Conservation (phyloP, 108 stramenopile species). For the Cyclotella atomus region DNA sequence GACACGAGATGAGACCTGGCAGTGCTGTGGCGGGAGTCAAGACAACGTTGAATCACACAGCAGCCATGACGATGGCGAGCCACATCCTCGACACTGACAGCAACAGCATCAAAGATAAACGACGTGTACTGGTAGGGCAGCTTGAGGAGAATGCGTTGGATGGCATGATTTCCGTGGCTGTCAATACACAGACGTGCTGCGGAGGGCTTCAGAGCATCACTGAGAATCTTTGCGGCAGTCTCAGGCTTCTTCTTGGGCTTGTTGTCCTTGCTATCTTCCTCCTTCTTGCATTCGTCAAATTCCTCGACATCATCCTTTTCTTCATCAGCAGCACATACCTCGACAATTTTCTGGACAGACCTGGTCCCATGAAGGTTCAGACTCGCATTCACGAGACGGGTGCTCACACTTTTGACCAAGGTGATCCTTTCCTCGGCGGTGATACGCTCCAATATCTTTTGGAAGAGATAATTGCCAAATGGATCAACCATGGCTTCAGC, state of each 20-base stretch:
- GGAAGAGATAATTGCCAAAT: slow-evolving; percentile 98
- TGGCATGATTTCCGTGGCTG: slow-evolving; percentile 98
- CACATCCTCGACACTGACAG: slow-evolving; percentile 89
- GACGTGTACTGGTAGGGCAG: slow-evolving; percentile 86
- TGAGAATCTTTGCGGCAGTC: slow-evolving; percentile 83
- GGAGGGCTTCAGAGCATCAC: slow-evolving; percentile 80
- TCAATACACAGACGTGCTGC: slow-evolving; percentile 96
- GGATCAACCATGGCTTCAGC: slow-evolving; percentile 97
- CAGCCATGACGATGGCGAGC: slow-evolving; percentile 98
- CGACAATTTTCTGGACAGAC: slow-evolving; percentile 97
- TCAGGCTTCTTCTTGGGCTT: slow-evolving; percentile 51
- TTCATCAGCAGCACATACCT: slow-evolving; percentile 89
- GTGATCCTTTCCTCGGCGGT: slow-evolving; percentile 85
- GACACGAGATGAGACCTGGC: slow-evolving; percentile 88
- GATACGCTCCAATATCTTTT: slow-evolving; percentile 95
- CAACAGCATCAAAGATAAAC: slow-evolving; percentile 95
- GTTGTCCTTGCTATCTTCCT: slow-evolving; percentile 8
- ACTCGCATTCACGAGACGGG: slow-evolving; percentile 91
- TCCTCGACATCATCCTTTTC: slow-evolving; percentile 21
- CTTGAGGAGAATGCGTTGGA: slow-evolving; percentile 91
- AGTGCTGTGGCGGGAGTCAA: slow-evolving; percentile 89
- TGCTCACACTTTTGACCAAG: slow-evolving; percentile 84
- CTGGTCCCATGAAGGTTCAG: slow-evolving; percentile 97
- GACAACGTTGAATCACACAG: slow-evolving; percentile 97
- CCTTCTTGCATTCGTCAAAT: slow-evolving; percentile 9